Evolutionary conservation across 352 stramenopile species (phyloP), one percentile per base, ranked within the genome.

Genomic region (Globisporangium yorkense): DNA sequence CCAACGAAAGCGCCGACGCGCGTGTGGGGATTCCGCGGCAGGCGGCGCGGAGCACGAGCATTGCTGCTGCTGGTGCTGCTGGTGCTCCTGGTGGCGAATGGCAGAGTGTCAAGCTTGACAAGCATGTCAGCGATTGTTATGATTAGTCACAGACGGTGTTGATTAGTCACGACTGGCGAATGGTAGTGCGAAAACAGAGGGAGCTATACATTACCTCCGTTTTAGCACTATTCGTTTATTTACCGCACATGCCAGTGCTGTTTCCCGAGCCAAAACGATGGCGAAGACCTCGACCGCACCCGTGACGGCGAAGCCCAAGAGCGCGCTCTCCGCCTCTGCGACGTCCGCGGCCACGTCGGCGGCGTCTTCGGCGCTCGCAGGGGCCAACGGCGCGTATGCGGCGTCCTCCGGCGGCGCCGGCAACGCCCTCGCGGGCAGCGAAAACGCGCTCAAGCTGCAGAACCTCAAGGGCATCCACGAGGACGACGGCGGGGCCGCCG

Each of bases 401-500:
- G 13, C 47, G 7, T 50, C 60, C 3, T 20, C 47, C 53, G 18
- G n/a, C 41, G 20, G 35, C 20, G 2, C 18, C 58, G 54, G 37
- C 21, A 20, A 51, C 33, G 51, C 59, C 49, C 73, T 61, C 58
- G 70, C 44, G 54, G 62, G 62, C 44, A 65, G 54, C 31, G 72
- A 75, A 27, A 61, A 68, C 12, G 64, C 72, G 45, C 62, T 75
- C 35, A 80, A 69, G 60, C 74, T 87, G 59, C 72, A 79, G 57
- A 81, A 78, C 50, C 64, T 77, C 35, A 85, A 83, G 57, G 63
- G 56, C 15, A 80, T 87, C 41, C 75, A 87, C 61, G 82, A 89
- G 58, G 82, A 92, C 68, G 79, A 89, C 48, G 67, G 65, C 44
- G 68, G 70, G 46, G 56, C 76, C 2, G 51, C 61, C 44, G 66